phyloP scores from a whole-genome alignment of 2,329 filamentous ascomycete species.

The Epichloe gansuensis region DNA sequence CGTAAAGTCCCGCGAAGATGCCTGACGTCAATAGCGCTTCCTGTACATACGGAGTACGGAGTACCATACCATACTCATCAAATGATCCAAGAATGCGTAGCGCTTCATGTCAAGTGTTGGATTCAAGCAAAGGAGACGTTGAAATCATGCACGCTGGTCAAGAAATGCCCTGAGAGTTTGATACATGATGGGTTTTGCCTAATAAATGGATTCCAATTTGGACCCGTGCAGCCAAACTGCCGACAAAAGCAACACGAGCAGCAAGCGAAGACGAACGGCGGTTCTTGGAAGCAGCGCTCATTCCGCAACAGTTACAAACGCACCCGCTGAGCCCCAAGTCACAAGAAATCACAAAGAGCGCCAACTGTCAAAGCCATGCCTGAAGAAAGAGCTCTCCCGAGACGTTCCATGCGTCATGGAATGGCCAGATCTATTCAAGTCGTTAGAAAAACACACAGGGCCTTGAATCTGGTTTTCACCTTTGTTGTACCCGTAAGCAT shows the following conservation, averaged over 20 bases:
- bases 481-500: conserved; percentile 86
- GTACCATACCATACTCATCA: too few relatives aligned
- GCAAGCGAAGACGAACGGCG: not conserved
- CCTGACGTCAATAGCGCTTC: too few relatives aligned
- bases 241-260: not conserved
- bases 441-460: conserved; percentile 65
- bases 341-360: not conserved
- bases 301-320: not conserved
- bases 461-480: conserved; percentile 85
- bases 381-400: not conserved
- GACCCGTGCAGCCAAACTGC: not conserved
- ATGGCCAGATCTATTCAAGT: conserved; percentile 68
- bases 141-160: not conserved
- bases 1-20: too few relatives aligned
- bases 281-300: not conserved
- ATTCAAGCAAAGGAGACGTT: not conserved
- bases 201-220: not conserved
- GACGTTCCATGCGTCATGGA: conserved; percentile 18
- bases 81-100: too few relatives aligned
- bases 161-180: not conserved
- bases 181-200: not conserved
- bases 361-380: not conserved
- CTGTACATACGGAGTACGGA: too few relatives aligned
- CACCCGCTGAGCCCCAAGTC: not conserved
- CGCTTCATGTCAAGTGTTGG: too few relatives aligned